Evolutionary conservation across 1,284 basidiomycete species (phyloP).

Genomic region (Ustilago cynodontis): DNA sequence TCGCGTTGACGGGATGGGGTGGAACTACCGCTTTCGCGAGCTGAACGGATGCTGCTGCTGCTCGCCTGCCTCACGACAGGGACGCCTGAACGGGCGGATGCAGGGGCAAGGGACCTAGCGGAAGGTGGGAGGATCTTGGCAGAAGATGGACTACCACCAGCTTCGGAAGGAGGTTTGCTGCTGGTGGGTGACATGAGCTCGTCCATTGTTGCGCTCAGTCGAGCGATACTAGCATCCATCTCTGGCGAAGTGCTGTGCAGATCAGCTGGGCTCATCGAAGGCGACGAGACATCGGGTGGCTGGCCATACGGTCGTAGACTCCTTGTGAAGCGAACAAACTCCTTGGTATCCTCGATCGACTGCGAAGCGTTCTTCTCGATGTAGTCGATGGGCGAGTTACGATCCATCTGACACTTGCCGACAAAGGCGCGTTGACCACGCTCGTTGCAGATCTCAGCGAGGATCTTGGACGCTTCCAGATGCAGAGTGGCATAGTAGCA

Average conservation of each 20-base stretch:
- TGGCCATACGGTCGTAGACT: conserved; percentile 46
- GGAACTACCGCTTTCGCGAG: conserved; percentile 44
- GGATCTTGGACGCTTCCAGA: conserved; percentile 81
- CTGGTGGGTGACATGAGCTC: conserved; percentile 53
- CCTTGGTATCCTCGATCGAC: conserved; percentile 64
- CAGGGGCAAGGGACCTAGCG: conserved; percentile 16
- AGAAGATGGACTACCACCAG: conserved; percentile 41
- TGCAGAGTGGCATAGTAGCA: conserved; percentile 92
- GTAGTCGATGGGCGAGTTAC: conserved; percentile 80
- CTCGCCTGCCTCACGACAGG: conserved; percentile 39
- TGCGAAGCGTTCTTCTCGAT: conserved; percentile 73
- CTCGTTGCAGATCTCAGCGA: conserved; percentile 81
- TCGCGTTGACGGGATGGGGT: conserved; percentile 48
- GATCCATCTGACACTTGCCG: conserved; percentile 94
- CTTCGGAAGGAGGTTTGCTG: conserved; percentile 45
- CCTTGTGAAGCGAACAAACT: conserved; percentile 58
- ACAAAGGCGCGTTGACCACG: conserved; percentile 87
- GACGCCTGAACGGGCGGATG: conserved; percentile 7
- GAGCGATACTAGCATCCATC: conserved; percentile 62
- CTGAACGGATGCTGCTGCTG: conserved; percentile 41
- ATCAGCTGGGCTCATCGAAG: conserved; percentile 50
- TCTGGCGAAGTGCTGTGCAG: conserved; percentile 43
- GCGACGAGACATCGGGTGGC: conserved; percentile 47
- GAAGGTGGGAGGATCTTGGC: conserved; percentile 22
- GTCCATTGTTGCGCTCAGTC: conserved; percentile 59